phyloP scores from a whole-genome alignment of 352 stramenopile species.

The Plasmopara muralis region DNA sequence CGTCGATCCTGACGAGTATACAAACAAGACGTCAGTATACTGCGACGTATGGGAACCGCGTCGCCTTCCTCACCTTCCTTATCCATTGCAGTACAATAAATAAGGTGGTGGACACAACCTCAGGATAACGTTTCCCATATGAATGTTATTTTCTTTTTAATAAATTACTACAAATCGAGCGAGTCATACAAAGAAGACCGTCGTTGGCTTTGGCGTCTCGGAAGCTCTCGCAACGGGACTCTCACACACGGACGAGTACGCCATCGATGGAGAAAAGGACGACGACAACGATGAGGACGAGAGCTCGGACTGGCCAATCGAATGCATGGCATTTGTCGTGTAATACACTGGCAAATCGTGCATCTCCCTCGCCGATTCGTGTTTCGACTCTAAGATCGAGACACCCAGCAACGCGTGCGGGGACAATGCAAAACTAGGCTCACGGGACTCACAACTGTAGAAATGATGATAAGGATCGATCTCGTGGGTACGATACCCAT shows the following conservation, averaged over 20 bases:
- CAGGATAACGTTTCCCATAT: no score
- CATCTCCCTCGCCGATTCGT: conserved; percentile 26
- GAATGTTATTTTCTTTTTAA: no score
- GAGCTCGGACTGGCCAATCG: conserved; percentile 23
- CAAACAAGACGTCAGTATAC: conserved; percentile 2
- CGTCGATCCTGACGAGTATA: conserved; percentile 21
- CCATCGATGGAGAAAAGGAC: conserved; percentile 42
- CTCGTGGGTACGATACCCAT: background rate
- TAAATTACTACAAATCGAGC: no score
- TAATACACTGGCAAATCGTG: conserved; percentile 44
- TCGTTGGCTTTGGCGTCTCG: conserved; percentile 35
- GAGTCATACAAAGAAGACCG: conserved; percentile 28
- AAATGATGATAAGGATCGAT: conserved; percentile 6
- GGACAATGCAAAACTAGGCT: conserved; percentile 15
- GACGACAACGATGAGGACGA: conserved; percentile 35
- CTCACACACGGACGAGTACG: conserved; percentile 58
- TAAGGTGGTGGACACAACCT: background rate
- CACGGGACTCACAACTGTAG: conserved; percentile 17
- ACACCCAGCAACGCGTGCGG: conserved; percentile 17
- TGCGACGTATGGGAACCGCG: background rate
- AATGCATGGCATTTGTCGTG: conserved; percentile 28
- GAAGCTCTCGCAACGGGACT: conserved; percentile 29
- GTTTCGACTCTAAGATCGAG: conserved; percentile 9
- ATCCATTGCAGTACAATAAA: conserved; percentile 9
- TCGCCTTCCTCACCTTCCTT: conserved; percentile 18